phyloP scores from a whole-genome alignment of 148 eudicot genomes.

The Linanthus parryae region DNA sequence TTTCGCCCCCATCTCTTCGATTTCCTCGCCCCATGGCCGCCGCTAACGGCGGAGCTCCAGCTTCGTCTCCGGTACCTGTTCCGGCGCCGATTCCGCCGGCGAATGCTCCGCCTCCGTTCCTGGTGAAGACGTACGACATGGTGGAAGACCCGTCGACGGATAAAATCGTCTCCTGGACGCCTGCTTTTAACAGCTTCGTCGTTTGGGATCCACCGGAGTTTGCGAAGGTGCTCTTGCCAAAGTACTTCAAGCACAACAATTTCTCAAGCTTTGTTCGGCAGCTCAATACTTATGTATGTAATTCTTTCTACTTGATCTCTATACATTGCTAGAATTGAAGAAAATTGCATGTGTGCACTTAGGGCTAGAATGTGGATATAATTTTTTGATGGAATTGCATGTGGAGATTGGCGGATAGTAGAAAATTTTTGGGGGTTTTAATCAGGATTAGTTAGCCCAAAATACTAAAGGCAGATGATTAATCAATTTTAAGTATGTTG shows the following conservation, averaged over 20 bases:
- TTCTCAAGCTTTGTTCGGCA: constrained; percentile 34
- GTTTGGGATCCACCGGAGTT: constrained; percentile 30
- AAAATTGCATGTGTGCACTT: no score
- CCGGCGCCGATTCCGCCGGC: constrained; percentile 22
- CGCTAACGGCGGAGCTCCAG: background rate
- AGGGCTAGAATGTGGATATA: no score
- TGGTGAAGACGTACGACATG: constrained; percentile 41
- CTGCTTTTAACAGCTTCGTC: constrained; percentile 19
- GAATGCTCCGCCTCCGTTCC: constrained; percentile 37
- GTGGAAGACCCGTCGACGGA: constrained; percentile 33
- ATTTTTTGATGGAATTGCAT: no score
- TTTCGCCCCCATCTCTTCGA: no score
- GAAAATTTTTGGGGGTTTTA: no score
- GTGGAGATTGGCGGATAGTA: no score
- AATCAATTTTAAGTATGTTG: no score
- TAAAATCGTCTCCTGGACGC: constrained; percentile 20
- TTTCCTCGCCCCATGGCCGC: no score
- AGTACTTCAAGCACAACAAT: constrained; percentile 31
- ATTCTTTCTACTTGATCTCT: background rate
- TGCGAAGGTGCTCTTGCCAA: constrained; percentile 22
- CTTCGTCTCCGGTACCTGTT: background rate
- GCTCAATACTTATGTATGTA: constrained; percentile 30
- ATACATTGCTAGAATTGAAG: no score
- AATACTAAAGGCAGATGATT: no score
- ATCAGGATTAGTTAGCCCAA: no score